A percentile compares a stretch with the other conserved stretches of the same genome.
Conservation (phyloP, 108 stramenopile species). For the Bacterosira constricta region DNA sequence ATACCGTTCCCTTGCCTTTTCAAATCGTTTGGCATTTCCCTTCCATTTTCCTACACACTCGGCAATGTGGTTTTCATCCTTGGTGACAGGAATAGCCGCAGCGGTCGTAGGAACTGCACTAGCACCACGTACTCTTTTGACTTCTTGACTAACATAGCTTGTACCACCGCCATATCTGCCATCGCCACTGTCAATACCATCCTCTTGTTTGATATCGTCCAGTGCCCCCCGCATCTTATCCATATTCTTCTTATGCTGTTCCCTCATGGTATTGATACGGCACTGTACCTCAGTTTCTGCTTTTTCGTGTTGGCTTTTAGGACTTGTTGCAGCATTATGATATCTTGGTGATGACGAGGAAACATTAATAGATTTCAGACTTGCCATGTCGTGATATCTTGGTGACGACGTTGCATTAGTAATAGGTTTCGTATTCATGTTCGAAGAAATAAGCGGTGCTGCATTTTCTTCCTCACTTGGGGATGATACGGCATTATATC, state of each 20-base stretch:
- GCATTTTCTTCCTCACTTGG: slow-evolving; percentile 22
- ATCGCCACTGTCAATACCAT: background rate
- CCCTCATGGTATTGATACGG: slow-evolving; percentile 34
- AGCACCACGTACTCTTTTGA: background rate
- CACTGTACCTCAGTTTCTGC: slow-evolving; percentile 9
- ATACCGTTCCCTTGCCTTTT: slow-evolving; percentile 8
- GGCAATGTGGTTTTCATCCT: slow-evolving; percentile 20
- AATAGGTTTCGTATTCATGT: background rate
- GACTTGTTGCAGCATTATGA: background rate
- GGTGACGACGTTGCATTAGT: background rate
- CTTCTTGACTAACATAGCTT: too few relatives aligned
- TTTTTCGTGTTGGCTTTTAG: background rate
- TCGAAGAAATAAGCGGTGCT: background rate
- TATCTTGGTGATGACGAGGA: too few relatives aligned
- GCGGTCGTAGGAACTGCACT: background rate
- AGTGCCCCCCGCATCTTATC: slow-evolving; percentile 13
- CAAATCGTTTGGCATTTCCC: slow-evolving; percentile 12
- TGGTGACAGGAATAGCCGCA: background rate
- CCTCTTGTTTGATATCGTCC: background rate
- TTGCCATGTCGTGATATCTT: background rate
- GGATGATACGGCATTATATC: too few relatives aligned
- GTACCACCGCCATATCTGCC: too few relatives aligned
- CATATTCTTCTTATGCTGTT: slow-evolving; percentile 23
- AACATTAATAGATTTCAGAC: too few relatives aligned
- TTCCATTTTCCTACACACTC: slow-evolving; percentile 25